phyloP scores from a whole-genome alignment of 306 rosid species.

The Pachyrhizus erosus region DNA sequence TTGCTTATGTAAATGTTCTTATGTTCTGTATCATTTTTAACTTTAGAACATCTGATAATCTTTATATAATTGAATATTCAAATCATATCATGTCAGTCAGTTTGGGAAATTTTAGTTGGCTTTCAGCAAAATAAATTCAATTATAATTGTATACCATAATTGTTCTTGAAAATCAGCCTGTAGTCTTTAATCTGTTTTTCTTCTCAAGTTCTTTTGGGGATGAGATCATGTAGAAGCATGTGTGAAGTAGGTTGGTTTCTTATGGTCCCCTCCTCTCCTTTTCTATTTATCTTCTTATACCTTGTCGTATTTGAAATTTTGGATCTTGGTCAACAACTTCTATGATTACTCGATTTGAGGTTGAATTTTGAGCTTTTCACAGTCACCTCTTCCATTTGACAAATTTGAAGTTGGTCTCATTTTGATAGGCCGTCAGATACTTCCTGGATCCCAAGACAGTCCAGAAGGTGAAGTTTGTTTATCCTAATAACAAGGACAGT shows the following conservation, averaged over 20 bases:
- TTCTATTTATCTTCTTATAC: background rate
- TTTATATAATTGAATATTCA: background rate
- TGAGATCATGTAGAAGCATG: background rate
- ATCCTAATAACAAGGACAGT: slow-evolving; percentile 76
- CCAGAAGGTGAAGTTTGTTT: slow-evolving; percentile 86
- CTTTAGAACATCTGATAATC: background rate
- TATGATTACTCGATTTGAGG: slow-evolving; percentile 9
- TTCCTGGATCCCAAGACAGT: slow-evolving; percentile 81
- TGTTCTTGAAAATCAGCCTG: background rate
- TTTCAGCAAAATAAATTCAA: slow-evolving; percentile 11
- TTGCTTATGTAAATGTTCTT: background rate
- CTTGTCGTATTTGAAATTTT: background rate
- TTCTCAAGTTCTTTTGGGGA: slow-evolving; percentile 12
- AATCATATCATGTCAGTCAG: background rate
- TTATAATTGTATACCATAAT: background rate
- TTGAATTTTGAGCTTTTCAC: slow-evolving; percentile 24
- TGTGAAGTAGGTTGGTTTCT: background rate
- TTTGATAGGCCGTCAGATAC: slow-evolving; percentile 68
- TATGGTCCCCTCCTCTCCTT: background rate
- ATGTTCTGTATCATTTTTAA: background rate
- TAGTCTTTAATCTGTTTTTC: background rate
- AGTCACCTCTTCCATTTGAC: slow-evolving; percentile 19
- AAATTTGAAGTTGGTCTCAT: slow-evolving; percentile 20
- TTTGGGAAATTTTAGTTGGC: background rate
- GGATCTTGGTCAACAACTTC: background rate